Evolutionary conservation across 805 yeast species (phyloP).

Genomic region (Cyberlindnera amylophila): DNA sequence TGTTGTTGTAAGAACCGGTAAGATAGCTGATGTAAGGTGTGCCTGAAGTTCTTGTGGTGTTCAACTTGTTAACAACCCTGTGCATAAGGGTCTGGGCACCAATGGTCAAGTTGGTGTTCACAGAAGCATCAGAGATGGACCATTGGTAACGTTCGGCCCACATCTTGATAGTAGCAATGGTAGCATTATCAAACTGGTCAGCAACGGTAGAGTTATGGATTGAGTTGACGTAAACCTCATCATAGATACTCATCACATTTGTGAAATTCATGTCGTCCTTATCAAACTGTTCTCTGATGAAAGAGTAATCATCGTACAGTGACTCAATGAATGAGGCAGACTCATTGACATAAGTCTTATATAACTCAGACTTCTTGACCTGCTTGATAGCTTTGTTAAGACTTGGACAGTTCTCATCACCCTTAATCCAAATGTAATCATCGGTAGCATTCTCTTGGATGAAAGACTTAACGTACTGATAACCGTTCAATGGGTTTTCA

Average conservation of each 20-base stretch:
- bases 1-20: conserved; percentile 44
- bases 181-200: conserved; percentile 30
- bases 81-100: conserved; percentile 42
- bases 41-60: conserved; percentile 32
- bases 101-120: conserved; percentile 31
- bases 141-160: conserved; percentile 40
- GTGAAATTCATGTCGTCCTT: conserved; percentile 33
- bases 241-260: conserved; percentile 39
- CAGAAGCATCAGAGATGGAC: conserved; percentile 30
- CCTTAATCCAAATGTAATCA: conserved; percentile 39
- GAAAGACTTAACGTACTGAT: conserved; percentile 42
- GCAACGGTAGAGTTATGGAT: conserved; percentile 40
- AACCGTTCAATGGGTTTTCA: conserved; percentile 38
- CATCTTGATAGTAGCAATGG: conserved; percentile 29
- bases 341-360: conserved; percentile 29
- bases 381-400: conserved; percentile 32
- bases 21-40: conserved; percentile 38
- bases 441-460: conserved; percentile 34
- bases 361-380: conserved; percentile 30
- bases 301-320: conserved; percentile 26
- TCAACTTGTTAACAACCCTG: conserved; percentile 32
- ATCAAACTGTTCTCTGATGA: conserved; percentile 23
- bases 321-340: conserved; percentile 38
- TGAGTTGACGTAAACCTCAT: conserved; percentile 36
- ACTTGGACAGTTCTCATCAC: conserved; percentile 40